A percentile compares a stretch with the other conserved stretches of the same genome.
Evolutionary conservation across 768 basidiomycete species (phyloP).

Genomic region (Lactarius quietus): DNA sequence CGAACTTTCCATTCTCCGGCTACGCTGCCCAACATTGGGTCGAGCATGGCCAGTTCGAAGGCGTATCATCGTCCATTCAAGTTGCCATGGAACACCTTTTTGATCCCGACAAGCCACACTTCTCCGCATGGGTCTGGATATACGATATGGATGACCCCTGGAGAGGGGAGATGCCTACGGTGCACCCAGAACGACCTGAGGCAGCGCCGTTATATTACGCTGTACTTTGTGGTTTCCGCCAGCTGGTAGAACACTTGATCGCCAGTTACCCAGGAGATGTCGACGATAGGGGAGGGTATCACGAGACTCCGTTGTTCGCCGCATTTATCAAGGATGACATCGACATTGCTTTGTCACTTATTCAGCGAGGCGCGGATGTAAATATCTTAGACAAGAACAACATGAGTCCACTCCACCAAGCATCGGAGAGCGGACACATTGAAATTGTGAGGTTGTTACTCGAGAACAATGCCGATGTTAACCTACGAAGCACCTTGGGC

Average conservation of each 20-base stretch:
- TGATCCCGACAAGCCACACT: not conserved
- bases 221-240: not conserved
- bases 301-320: not conserved
- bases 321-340: not conserved
- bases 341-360: not conserved
- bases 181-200: not conserved
- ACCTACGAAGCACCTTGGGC: not conserved
- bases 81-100: constrained; percentile 8
- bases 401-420: not conserved
- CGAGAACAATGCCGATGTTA: no score
- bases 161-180: not conserved
- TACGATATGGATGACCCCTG: not conserved
- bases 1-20: not conserved
- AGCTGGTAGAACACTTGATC: not conserved
- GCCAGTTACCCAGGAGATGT: not conserved
- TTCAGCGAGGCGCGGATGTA: constrained; percentile 4
- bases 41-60: not conserved
- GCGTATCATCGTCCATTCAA: not conserved
- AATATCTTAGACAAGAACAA: not conserved
- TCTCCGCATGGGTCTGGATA: constrained; percentile 3
- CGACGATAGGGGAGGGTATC: not conserved
- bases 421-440: not conserved
- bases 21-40: constrained; percentile 12
- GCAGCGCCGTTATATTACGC: constrained; percentile 10
- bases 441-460: not conserved